Percentiles rank a stretch among this genome's conserved stretches.
Evolutionary conservation across 2,329 filamentous ascomycete genomes (phyloP).

Genomic region (Clarireedia monteithiana): DNA sequence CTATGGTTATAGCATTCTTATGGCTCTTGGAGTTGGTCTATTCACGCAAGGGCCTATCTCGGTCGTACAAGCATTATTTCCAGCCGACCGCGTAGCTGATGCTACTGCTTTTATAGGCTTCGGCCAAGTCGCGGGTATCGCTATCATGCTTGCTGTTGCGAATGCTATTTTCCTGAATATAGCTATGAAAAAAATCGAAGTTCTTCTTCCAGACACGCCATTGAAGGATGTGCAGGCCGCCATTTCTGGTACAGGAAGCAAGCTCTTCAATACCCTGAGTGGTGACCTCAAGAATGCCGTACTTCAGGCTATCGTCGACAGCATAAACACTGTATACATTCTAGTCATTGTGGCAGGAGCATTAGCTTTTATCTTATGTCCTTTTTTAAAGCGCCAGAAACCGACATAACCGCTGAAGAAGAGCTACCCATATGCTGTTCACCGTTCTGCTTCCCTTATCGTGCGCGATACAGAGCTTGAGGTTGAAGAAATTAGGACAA

Average conservation of each 20-base stretch:
- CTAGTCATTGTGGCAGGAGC: constrained; percentile 27
- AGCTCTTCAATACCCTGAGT: constrained; percentile 1
- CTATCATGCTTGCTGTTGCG: constrained; percentile 29
- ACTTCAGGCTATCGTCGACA: constrained; percentile 23
- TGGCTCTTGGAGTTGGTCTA: constrained; percentile 32
- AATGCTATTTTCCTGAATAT: constrained; percentile 31
- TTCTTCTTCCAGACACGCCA: constrained; percentile 18
- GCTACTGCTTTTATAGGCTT: constrained; percentile 31
- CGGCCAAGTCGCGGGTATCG: constrained; percentile 28
- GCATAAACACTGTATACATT: constrained; percentile 27
- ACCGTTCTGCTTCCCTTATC: not conserved
- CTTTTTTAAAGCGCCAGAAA: not conserved
- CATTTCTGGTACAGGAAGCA: constrained; percentile 13
- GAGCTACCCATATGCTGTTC: not conserved
- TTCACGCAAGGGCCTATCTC: not conserved
- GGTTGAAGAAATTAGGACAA: not conserved
- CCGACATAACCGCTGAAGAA: not conserved
- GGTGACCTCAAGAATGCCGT: constrained; percentile 9
- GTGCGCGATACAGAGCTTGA: not conserved
- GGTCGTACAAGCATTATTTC: not conserved
- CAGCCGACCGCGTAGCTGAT: constrained; percentile 18
- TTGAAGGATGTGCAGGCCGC: constrained; percentile 17
- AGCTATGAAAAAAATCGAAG: constrained; percentile 20
- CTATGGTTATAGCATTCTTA: constrained; percentile 30
- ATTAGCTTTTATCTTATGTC: constrained; percentile 15